These are phyloP conservation scores for Trametes elegans DNA, from an alignment of 768 basidiomycete genomes.

Conservation along the genomic window DNA sequence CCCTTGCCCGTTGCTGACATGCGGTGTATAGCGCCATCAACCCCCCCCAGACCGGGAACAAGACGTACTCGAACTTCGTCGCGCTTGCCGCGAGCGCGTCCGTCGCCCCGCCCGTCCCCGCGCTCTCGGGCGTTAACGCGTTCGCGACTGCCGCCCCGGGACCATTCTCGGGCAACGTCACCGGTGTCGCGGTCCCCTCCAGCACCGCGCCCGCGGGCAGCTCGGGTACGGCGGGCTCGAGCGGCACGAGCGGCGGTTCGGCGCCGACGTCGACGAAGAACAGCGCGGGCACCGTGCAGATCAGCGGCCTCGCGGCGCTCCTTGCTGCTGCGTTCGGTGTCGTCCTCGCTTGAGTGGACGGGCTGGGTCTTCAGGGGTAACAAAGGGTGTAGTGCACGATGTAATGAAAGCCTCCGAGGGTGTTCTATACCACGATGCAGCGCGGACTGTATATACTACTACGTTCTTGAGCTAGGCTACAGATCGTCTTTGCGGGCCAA, in stretches of 20 bases:
- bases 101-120: slow-evolving; percentile 36
- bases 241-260: slow-evolving; percentile 4
- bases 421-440: slow-evolving; percentile 7
- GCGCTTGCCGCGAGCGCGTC: slow-evolving; percentile 31
- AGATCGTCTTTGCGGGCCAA: no score
- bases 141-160: slow-evolving; percentile 44
- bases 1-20: not conserved
- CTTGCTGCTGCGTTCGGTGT: slow-evolving; percentile 23
- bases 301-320: slow-evolving; percentile 17
- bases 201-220: slow-evolving; percentile 9
- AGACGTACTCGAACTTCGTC: slow-evolving; percentile 39
- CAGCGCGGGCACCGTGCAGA: slow-evolving; percentile 3
- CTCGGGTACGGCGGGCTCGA: not conserved
- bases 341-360: slow-evolving; percentile 11
- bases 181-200: slow-evolving; percentile 28
- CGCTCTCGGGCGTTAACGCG: slow-evolving; percentile 47
- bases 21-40: slow-evolving; percentile 44
- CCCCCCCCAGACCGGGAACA: slow-evolving; percentile 43
- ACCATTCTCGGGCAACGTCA: slow-evolving; percentile 37
- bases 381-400: not conserved
- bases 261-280: slow-evolving; percentile 5
- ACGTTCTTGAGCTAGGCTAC: not conserved
- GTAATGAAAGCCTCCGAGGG: not conserved
- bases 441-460: slow-evolving; percentile 4
- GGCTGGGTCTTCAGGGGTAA: not conserved